A percentile compares a stretch with the other conserved stretches of the same genome.
These are phyloP conservation scores for Tetrahymena malaccensis DNA, from an alignment of 73 alveolate species.

Conservation along the genomic window DNA sequence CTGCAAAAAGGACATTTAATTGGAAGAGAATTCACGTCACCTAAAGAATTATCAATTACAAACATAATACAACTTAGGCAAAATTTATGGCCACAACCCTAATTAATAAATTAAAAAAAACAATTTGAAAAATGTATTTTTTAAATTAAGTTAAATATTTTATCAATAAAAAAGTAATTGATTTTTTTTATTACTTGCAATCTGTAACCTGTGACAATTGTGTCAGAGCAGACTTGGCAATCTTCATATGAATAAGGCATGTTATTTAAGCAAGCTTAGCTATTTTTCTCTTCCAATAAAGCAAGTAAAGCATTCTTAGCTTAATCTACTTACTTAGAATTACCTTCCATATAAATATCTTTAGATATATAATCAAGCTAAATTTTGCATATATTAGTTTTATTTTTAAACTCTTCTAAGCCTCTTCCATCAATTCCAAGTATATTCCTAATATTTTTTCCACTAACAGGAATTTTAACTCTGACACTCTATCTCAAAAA, in stretches of 20 bases:
- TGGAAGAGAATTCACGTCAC: conserved; percentile 22
- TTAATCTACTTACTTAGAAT: neutral
- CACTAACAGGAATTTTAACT: neutral
- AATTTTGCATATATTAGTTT: neutral
- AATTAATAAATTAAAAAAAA: neutral
- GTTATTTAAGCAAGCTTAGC: neutral
- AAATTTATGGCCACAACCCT: conserved; percentile 42
- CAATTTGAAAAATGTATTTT: neutral
- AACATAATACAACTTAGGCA: conserved; percentile 26
- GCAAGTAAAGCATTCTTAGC: neutral
- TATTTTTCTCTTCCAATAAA: neutral
- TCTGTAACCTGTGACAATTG: neutral
- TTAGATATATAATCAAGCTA: neutral
- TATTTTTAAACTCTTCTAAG: neutral
- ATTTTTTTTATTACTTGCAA: neutral
- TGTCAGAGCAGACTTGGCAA: neutral
- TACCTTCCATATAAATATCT: neutral
- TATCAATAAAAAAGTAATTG: too few relatives aligned
- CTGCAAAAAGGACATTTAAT: conserved; percentile 22
- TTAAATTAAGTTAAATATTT: neutral
- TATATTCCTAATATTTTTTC: neutral
- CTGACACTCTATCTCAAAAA: neutral
- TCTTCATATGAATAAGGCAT: neutral
- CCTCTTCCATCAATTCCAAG: neutral
- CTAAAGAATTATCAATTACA: conserved; percentile 7